Base-by-base conservation (phyloP, 2,329 filamentous ascomycete species). In the Claviceps pazoutovae region DNA sequence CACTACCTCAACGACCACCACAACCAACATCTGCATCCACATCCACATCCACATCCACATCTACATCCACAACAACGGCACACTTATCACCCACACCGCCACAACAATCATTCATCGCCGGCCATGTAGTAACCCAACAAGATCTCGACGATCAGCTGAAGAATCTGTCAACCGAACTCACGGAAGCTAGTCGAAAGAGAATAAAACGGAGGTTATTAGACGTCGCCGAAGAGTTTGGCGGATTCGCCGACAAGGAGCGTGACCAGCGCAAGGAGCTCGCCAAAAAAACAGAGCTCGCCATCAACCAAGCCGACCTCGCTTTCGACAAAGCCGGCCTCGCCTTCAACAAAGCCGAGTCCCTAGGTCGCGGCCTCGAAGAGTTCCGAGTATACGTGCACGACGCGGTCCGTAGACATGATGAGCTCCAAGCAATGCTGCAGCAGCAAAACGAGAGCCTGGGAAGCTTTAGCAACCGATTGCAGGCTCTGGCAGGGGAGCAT, bases 221-320 rank as follows among this genome's bases (percentile, higher is more conserved):
- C 2, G 46, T 50, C 14, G 14, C 46, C 6, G 30, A 21, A 5
- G 53, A 48, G 3, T 44, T 64, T 6, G 55, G 56, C 6, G n/a
- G 17, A 4, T 54, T 59, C 6, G 49, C 66, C 6, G 55, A 62
- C 13, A 48, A 52, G 9, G 62, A 61, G 43, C 56, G 56, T 36
- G 7, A 21, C 2, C 43, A 44, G 30, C 53, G 55, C 30, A 49
- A 54, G 17, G 34, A 51, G 17, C 23, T 58, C 6, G 34, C 36
- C 2, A 17, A n/a, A 11, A 41, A 44, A 11, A 46, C 50, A 5
- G 54, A 59, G 8, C 21, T 21, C 21, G 21, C 21, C 21, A 4
- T 21, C 21, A 4, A 21, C 21, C 21, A 21, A 21, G 21, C 21
- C 21, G 19, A 37, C 16, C 8, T 8, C 26, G 26, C 26, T 9